Base-by-base conservation (phyloP, 345 rosid genomes). In the Pistacia vera region DNA sequence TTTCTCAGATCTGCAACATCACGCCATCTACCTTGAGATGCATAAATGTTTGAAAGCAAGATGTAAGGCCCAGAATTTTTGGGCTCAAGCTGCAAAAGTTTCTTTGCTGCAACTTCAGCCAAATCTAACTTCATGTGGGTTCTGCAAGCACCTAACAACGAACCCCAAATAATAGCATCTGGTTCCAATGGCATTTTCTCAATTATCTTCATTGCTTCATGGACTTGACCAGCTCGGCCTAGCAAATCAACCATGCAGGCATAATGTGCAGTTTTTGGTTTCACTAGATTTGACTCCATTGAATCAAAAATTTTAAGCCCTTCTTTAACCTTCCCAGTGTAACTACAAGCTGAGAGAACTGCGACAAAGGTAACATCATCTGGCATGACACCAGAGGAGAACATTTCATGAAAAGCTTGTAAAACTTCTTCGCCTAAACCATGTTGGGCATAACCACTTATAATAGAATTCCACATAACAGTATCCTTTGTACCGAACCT, bases 241-340 rank as follows among this genome's bases (percentile, higher is more conserved):
- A 94, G 93, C 88, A 93, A 85, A 89, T 93, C 95, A 68, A 92
- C 98, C 70, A 81, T 82, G 86, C 97, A 93, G 75, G 95, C 89
- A 81, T 89, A 92, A 81, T 89, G 97, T 80, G 81, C 95, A 64
- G 87, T 81, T 57, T 55, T 81, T 68, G 87, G 93, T 16, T 78
- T 84, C 65, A 93, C 77, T 22, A 41, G 56, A 85, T 78, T 88
- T 41, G 87, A 78, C 76, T 92, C 83, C 95, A 93, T 90, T 5
- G 83, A 84, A 72, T 92, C 82, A 75, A 93, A 92, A 71, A 92
- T 82, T 70, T 87, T 73, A 79, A 72, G 81, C 70, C 97, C 95
- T 89, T 92, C 90, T 77, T 86, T 70, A 0, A 89, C 86, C 66
- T 82, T 90, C 48, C 97, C 98, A 0, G 90, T 85, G 64, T 90